These are phyloP conservation scores for Metrosideros polymorpha DNA, from an alignment of 441 rosid species.

Conservation along the genomic window DNA sequence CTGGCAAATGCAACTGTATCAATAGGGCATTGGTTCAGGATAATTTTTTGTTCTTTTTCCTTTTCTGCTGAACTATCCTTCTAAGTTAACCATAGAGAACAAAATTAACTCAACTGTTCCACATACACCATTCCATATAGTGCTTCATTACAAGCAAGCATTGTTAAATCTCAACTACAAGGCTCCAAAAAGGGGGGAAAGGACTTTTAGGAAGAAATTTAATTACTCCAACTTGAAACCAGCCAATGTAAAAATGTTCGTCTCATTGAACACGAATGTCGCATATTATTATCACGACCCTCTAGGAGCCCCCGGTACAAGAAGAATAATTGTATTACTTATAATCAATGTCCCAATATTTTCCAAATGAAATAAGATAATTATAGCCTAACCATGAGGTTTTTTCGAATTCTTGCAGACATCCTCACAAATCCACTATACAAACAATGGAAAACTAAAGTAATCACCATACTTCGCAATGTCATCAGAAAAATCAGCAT, in stretches of 20 bases:
- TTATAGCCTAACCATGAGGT: not conserved
- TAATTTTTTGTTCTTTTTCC: rapidly evolving
- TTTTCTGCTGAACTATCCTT: not conserved
- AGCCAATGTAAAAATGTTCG: not conserved
- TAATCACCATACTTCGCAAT: no score
- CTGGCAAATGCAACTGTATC: not conserved
- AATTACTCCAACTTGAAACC: not conserved
- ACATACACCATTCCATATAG: rapidly evolving
- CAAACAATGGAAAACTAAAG: not conserved
- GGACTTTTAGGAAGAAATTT: not conserved
- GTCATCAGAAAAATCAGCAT: rapidly evolving
- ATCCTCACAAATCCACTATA: not conserved
- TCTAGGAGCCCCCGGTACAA: not conserved
- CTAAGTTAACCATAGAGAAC: rapidly evolving
- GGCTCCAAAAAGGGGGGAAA: not conserved
- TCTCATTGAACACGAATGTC: not conserved
- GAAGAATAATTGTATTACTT: not conserved
- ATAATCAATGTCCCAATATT: not conserved
- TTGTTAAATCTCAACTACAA: rapidly evolving
- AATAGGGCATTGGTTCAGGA: rapidly evolving
- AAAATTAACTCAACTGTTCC: not conserved
- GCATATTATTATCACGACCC: not conserved
- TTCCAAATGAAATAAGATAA: not conserved
- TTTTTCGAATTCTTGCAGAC: not conserved
- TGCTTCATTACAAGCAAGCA: rapidly evolving